These are phyloP conservation scores for Ustilago sp. DNA, from an alignment of 1,284 basidiomycete genomes.

Conservation along the genomic window DNA sequence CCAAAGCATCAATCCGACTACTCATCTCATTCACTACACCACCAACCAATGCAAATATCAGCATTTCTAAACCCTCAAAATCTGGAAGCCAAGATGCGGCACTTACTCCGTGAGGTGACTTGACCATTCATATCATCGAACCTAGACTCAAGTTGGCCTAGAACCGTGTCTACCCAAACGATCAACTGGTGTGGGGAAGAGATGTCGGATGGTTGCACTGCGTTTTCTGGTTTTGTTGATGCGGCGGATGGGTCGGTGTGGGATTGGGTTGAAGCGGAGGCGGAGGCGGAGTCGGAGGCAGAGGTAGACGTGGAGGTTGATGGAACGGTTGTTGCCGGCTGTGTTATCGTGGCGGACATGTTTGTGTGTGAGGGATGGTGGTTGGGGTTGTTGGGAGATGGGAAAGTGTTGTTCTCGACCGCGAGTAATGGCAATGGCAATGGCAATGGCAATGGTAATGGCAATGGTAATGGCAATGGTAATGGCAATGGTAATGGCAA, in stretches of 20 bases:
- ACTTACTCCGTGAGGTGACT: slow-evolving; percentile 63
- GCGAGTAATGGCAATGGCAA: no score
- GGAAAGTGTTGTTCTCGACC: slow-evolving; percentile 23
- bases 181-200: slow-evolving; percentile 65
- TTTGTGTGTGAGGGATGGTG: neutral
- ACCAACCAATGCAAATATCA: no score
- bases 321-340: neutral
- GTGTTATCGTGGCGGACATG: slow-evolving; percentile 11
- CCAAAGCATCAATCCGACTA: slow-evolving; percentile 63
- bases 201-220: slow-evolving; percentile 37
- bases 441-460: no score
- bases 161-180: slow-evolving; percentile 66
- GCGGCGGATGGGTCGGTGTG: slow-evolving; percentile 2
- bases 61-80: neutral
- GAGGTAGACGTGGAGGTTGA: neutral
- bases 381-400: slow-evolving; percentile 9
- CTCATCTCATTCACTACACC: slow-evolving; percentile 67
- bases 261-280: slow-evolving; percentile 10
- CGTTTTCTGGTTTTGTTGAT: neutral
- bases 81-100: neutral
- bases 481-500: no score
- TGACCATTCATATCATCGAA: slow-evolving; percentile 63
- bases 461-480: no score
- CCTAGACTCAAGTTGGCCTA: slow-evolving; percentile 59
- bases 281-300: neutral